Evolutionary conservation across 2,329 filamentous ascomycete genomes (phyloP), one percentile per base, ranked within the genome.

Genomic region (Reticulascus tulasneorum): DNA sequence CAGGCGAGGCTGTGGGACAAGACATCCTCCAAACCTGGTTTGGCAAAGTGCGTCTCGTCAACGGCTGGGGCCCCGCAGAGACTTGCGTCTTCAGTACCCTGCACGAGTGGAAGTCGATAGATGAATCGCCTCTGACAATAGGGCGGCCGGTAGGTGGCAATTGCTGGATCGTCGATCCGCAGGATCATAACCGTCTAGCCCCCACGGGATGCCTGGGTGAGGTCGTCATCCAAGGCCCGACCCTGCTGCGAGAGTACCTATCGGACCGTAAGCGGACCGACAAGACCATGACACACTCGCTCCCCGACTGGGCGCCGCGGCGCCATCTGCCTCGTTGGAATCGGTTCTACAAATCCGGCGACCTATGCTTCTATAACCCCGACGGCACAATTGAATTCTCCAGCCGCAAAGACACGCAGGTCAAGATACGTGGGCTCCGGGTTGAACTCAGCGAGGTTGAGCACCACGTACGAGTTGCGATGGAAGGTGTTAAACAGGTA

Each of bases 361-460:
- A 40, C 9, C 29, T 40, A 8, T 29, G 30, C 3, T 16, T 18
- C 4, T 19, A 18, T 22, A 29, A 32, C 8, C 24, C 28, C 5
- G 21, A 37, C n/a, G 18, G 38, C 19, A 22, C 20, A 3, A 22
- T 40, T 5, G 7, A 37, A 9, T 15, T 37, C 15, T n/a, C n/a
- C 13, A n/a, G 72, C 9, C 59, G 73, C 19, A 71, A 69, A 45
- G 72, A 76, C 46, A 62, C 60, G 24, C 9, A 76, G 47, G 62
- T 75, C 25, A 77, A 77, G 49, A 50, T 77, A 9, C 62, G 65
- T 20, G 77, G 77, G 25, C 74, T 64, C 37, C 49, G 71, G 38
- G 57, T 72, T 38, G 76, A 68, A 52, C 55, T 69, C 7, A 13
- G 23, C 2, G 45, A 46, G 20, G 20, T 35, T 8, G 24, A 35